Base-by-base conservation (phyloP, 441 rosid species). In the Pelargonium cotyledonis region DNA sequence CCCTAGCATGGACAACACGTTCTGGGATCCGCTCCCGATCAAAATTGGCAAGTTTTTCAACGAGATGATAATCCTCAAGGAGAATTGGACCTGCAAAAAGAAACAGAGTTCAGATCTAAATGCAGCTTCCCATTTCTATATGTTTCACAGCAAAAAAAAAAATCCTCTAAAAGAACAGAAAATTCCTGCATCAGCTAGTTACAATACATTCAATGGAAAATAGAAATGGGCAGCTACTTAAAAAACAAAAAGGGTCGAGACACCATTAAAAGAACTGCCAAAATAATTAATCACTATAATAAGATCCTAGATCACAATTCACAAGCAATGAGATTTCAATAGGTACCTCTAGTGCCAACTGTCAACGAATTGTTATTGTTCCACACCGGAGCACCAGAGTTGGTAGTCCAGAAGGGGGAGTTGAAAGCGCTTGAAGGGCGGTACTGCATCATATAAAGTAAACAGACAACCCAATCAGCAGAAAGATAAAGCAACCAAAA, bases 1-100 rank as follows among this genome's bases (percentile, higher is more conserved):
- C 97, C 84, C 98, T 88, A 11, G 98, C 98, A 75, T 94, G 97
- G 74, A 94, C 98, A 23, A 94, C 98, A 58, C 98, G 89, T 80
- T 94, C 98, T 18, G 98, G 98, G 67, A 94, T 94, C 35, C 97
- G 72, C 78, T 94, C 97, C 73, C 97, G 85, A 70, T 89, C 95
- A 75, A 94, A 91, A 75, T 94, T 89, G 74, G 99, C 97, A 47
- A 94, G 73, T 80, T 94, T 94, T 73, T 94, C 99, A 67, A 91
- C 75, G 74, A 94, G 74, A 77, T 94, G 99, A 70, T 94, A 94
- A 75, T 94, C 99, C 89, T 94, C 99, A 0, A 90, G 87, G 76
- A 93, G 92, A 67, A 90, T 78, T 0, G 98, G 98, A 69, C 97
- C 98, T 92, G 85, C 26, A 74, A 76, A 67, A 31, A 26, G 15